Evolutionary conservation across 148 eudicot species (phyloP).

Genomic region (Camellia granthamiana): DNA sequence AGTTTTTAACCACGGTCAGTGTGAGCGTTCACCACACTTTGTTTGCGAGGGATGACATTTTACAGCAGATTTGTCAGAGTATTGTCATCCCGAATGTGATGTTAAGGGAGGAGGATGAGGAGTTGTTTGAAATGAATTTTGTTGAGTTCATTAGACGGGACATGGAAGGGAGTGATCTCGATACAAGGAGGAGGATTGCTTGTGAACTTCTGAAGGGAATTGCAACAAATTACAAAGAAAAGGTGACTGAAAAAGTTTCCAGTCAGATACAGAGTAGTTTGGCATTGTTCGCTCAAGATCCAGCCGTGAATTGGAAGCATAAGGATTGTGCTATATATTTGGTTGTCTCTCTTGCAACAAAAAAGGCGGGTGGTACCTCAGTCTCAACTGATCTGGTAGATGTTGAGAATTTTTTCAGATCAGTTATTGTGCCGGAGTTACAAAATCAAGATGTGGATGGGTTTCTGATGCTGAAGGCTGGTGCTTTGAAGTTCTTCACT

Average conservation of each 20-base stretch:
- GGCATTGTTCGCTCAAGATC: constrained; percentile 59
- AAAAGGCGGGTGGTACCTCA: constrained; percentile 64
- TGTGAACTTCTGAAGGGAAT: constrained; percentile 95
- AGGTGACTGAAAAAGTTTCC: constrained; percentile 59
- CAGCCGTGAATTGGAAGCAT: constrained; percentile 78
- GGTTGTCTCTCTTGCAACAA: constrained; percentile 73
- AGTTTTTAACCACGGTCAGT: constrained; percentile 78
- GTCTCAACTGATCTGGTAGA: constrained; percentile 75
- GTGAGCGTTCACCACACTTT: constrained; percentile 62
- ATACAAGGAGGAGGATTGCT: constrained; percentile 87
- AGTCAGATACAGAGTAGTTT: constrained; percentile 58
- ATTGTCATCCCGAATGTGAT: constrained; percentile 90
- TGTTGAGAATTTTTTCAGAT: constrained; percentile 65
- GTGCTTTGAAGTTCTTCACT: constrained; percentile 78
- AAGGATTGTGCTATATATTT: constrained; percentile 89
- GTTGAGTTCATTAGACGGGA: constrained; percentile 86
- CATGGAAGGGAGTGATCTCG: constrained; percentile 97
- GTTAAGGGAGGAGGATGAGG: constrained; percentile 86
- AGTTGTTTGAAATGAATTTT: constrained; percentile 84
- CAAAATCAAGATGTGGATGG: constrained; percentile 72
- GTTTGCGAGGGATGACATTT: constrained; percentile 60
- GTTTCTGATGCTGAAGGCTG: constrained; percentile 81
- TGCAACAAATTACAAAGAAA: constrained; percentile 67
- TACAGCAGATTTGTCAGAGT: constrained; percentile 73
- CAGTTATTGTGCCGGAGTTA: constrained; percentile 78